Evolutionary conservation across 805 yeast genomes (phyloP).

Genomic region (Metschnikowia matae): DNA sequence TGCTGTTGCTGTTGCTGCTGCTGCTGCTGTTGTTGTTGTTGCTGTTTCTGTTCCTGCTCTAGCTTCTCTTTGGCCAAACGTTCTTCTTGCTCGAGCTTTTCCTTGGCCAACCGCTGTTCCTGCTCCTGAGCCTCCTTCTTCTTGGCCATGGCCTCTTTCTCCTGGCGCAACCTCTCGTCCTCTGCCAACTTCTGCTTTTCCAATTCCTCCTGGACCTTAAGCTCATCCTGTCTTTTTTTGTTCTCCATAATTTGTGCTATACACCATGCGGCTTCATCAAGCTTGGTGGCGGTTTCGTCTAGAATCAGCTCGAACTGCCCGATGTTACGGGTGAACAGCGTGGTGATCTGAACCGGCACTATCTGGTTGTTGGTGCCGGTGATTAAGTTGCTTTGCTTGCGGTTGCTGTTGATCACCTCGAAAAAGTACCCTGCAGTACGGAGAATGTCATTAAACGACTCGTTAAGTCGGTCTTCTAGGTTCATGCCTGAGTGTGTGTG

Average conservation of each 20-base stretch:
- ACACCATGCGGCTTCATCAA: constrained; percentile 44
- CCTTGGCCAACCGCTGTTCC: constrained; percentile 16
- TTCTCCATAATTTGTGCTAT: constrained; percentile 39
- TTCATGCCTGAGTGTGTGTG: constrained; percentile 22
- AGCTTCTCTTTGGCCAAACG: constrained; percentile 15
- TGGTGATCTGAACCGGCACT: constrained; percentile 34
- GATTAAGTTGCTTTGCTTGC: constrained; percentile 37
- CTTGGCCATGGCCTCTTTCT: constrained; percentile 19
- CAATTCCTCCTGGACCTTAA: constrained; percentile 33
- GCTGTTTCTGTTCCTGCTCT: constrained; percentile 13
- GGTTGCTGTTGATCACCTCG: constrained; percentile 39
- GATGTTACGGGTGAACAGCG: constrained; percentile 33
- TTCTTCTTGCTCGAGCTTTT: constrained; percentile 14
- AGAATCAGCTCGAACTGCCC: constrained; percentile 37
- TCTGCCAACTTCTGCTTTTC: constrained; percentile 32
- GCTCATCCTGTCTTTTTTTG: constrained; percentile 39
- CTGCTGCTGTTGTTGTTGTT: constrained; percentile 11
- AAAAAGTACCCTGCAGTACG: constrained; percentile 42
- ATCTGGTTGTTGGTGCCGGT: constrained; percentile 41
- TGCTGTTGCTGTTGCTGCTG: constrained; percentile 13
- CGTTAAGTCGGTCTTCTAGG: constrained; percentile 36
- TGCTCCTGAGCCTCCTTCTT: constrained; percentile 20
- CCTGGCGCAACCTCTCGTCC: constrained; percentile 20
- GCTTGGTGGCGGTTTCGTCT: constrained; percentile 39
- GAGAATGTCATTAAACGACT: constrained; percentile 38